Conservation (phyloP, 495 filamentous ascomycete species). For the Trypethelium eluteriae region DNA sequence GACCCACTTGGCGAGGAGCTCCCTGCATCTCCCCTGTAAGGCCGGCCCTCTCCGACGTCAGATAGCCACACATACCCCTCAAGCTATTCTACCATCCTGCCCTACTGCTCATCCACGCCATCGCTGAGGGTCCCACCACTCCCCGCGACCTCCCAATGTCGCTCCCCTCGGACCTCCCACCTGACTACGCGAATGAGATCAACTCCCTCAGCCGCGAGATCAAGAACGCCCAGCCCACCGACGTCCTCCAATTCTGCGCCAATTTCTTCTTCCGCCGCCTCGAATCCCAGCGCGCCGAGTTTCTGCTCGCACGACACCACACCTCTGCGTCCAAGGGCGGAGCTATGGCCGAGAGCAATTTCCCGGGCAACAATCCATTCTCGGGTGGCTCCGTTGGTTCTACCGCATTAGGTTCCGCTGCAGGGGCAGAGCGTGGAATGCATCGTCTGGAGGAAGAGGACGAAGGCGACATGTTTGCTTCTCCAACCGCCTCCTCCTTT, state of each 20-base stretch:
- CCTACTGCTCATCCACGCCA: not conserved
- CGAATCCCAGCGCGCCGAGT: constrained; percentile 50
- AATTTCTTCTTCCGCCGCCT: constrained; percentile 58
- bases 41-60: constrained; percentile 7
- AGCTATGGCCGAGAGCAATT: constrained; percentile 49
- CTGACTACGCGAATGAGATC: constrained; percentile 53
- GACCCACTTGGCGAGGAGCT: not conserved
- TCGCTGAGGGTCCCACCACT: too few species aligned
- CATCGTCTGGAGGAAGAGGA: constrained; percentile 56
- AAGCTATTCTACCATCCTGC: not conserved
- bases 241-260: constrained; percentile 61
- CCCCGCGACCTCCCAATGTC: constrained; percentile 34
- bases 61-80: constrained; percentile 5
- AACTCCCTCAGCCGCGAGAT: constrained; percentile 51
- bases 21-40: constrained; percentile 8
- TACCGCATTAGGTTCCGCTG: not conserved
- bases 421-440: constrained; percentile 36
- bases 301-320: constrained; percentile 40
- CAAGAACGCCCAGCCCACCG: constrained; percentile 43
- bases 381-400: constrained; percentile 11
- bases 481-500: constrained; percentile 53
- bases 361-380: constrained; percentile 53
- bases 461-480: constrained; percentile 50
- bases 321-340: constrained; percentile 36
- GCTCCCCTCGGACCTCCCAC: constrained; percentile 34